Evolutionary conservation across 129 eudicot species (phyloP).

Genomic region (Arctium lappa): DNA sequence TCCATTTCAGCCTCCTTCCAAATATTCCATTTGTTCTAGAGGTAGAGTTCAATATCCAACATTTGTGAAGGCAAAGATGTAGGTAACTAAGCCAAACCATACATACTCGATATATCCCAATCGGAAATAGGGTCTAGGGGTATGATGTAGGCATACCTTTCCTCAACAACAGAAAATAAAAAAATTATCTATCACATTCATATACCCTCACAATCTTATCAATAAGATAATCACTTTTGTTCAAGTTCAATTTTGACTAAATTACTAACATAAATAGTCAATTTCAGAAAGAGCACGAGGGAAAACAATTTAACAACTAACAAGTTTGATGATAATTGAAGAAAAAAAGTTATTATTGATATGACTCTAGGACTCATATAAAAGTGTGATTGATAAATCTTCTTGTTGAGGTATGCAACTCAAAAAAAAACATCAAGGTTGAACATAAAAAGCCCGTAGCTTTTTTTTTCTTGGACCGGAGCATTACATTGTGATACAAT

Average conservation of each 20-base stretch:
- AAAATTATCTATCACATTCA: neutral
- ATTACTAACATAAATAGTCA: neutral
- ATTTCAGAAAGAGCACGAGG: too few relatives aligned
- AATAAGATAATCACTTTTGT: too few relatives aligned
- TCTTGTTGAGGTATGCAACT: neutral
- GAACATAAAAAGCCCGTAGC: neutral
- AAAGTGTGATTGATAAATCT: neutral
- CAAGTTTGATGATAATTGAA: too few relatives aligned
- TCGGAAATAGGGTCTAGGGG: too few relatives aligned
- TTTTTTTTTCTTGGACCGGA: neutral
- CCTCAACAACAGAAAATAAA: too few relatives aligned
- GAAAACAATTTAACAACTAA: neutral
- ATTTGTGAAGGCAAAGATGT: neutral
- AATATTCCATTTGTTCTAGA: neutral
- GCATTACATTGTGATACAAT: neutral
- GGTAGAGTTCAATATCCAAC: neutral
- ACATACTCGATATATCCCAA: too few relatives aligned
- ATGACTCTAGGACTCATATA: neutral
- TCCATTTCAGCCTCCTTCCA: neutral
- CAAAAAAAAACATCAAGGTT: neutral
- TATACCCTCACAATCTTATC: neutral
- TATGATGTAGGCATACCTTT: too few relatives aligned
- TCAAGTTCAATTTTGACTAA: neutral
- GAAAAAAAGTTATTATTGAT: neutral
- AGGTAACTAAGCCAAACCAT: neutral